Percentiles rank a stretch among this genome's conserved stretches.
Conservation (phyloP, 2,329 filamentous ascomycete genomes). For the Botrytis aclada region DNA sequence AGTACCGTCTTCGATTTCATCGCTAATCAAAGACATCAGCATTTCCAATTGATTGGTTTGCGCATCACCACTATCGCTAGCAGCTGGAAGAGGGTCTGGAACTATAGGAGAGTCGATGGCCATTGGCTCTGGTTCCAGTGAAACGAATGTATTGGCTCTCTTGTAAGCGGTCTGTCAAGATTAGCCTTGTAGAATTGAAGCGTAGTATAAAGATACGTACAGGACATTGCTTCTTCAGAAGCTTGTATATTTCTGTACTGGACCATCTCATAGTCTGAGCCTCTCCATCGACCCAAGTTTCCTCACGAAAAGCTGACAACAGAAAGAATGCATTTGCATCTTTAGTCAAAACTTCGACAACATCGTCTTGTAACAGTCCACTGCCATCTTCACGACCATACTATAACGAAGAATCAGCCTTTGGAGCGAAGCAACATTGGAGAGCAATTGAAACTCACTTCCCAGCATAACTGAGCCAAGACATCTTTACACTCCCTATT, state of each 20-base stretch:
- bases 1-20: not conserved
- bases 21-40: not conserved
- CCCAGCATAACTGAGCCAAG: conserved; percentile 10
- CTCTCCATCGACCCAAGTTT: not conserved
- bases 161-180: not conserved
- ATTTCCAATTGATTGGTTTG: conserved; percentile 4
- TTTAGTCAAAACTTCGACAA: conserved; percentile 11
- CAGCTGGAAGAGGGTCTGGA: not conserved
- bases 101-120: not conserved
- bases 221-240: conserved; percentile 13
- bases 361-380: conserved; percentile 2
- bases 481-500: not conserved
- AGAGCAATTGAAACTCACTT: conserved; percentile 3
- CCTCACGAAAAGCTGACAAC: conserved; percentile 9
- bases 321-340: conserved; percentile 18
- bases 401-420: not conserved
- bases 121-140: not conserved
- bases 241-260: conserved; percentile 2
- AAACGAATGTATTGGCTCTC: not conserved
- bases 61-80: not conserved
- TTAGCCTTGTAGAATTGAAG: not conserved
- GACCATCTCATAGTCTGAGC: not conserved
- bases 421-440: not conserved
- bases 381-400: conserved; percentile 16
- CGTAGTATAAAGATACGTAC: not conserved